These are phyloP conservation scores for Lodderomyces elongisporus DNA, from an alignment of 1,139 yeast genomes.

Conservation along the genomic window DNA sequence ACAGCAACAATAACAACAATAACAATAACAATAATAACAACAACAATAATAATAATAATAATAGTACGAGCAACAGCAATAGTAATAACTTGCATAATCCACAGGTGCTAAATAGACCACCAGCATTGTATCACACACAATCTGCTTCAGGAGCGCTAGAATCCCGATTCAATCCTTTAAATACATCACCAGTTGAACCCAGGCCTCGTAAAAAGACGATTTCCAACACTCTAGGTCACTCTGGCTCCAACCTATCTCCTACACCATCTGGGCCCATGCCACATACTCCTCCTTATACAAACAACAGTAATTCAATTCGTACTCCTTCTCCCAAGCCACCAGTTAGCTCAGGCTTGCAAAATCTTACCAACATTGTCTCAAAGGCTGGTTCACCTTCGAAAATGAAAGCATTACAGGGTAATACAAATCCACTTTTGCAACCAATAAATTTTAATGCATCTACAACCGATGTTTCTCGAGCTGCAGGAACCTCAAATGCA, in stretches of 20 bases:
- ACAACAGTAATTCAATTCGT: conserved; percentile 11
- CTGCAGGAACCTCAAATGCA: conserved; percentile 2
- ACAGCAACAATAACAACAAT: no score
- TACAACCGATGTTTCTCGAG: background rate
- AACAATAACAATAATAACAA: no score
- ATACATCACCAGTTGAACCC: conserved; percentile 14
- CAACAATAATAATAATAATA: no score
- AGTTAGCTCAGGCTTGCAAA: conserved; percentile 18
- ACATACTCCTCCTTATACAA: conserved; percentile 34
- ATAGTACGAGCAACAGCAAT: no score
- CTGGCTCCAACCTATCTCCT: conserved; percentile 5
- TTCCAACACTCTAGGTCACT: conserved; percentile 27
- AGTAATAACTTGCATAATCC: conserved; percentile 7
- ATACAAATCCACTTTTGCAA: conserved; percentile 48
- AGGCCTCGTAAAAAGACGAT: conserved; percentile 38
- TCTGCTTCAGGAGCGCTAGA: conserved; percentile 44
- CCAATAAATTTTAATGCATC: conserved; percentile 45
- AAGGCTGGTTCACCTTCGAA: conserved; percentile 42
- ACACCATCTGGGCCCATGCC: conserved; percentile 16
- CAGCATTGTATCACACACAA: conserved; percentile 45
- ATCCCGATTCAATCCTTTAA: conserved; percentile 21
- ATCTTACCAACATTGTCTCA: conserved; percentile 14
- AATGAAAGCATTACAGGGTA: conserved; percentile 51
- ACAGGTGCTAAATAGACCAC: conserved; percentile 40
- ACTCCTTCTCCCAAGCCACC: conserved; percentile 43